These are phyloP conservation scores for Xylaria arbuscula DNA, from an alignment of 2,329 filamentous ascomycete species.

Conservation along the genomic window DNA sequence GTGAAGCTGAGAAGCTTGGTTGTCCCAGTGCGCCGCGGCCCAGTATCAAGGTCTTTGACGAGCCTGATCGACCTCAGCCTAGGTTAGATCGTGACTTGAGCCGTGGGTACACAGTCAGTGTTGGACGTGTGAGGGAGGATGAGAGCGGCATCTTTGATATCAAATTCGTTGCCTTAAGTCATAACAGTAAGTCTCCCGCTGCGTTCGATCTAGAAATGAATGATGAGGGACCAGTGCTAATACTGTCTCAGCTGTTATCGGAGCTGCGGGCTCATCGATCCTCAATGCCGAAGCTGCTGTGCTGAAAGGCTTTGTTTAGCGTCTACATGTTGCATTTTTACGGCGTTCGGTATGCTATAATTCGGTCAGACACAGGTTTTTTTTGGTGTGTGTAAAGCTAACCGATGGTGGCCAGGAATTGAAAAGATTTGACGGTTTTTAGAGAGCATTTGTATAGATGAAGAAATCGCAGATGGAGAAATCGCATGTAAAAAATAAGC, in stretches of 20 bases:
- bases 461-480: not conserved
- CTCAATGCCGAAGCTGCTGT: conserved; percentile 93
- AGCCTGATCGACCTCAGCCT: conserved; percentile 90
- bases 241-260: conserved; percentile 76
- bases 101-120: conserved; percentile 88
- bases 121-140: conserved; percentile 87
- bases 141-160: conserved; percentile 91
- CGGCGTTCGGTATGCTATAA: conserved; percentile 20
- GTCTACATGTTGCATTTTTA: conserved; percentile 17
- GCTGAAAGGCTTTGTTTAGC: conserved; percentile 83
- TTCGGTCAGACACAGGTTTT: not conserved
- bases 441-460: not conserved
- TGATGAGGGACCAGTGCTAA: not conserved
- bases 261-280: conserved; percentile 95
- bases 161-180: conserved; percentile 92
- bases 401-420: not conserved
- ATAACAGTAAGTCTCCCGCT: conserved; percentile 67
- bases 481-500: not conserved
- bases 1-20: conserved; percentile 83
- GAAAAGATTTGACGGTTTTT: not conserved
- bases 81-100: conserved; percentile 87
- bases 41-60: conserved; percentile 89
- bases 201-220: too few species aligned
- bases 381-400: too few species aligned
- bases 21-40: conserved; percentile 86